These are phyloP conservation scores for Silene latifolia DNA, from an alignment of 148 eudicot species.

Conservation along the genomic window DNA sequence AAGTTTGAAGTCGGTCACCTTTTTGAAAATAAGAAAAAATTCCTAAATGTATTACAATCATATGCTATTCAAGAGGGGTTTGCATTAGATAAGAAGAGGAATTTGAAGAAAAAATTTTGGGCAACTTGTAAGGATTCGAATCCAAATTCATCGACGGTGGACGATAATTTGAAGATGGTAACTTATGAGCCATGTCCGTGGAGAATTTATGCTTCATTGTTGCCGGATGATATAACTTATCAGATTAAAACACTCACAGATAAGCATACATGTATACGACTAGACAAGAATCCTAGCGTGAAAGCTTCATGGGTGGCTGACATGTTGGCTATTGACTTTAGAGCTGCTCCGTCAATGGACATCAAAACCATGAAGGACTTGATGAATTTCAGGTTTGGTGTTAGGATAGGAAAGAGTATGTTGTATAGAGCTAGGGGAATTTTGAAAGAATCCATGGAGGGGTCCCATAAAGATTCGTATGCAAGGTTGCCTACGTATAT, in stretches of 20 bases:
- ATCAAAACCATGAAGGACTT: not conserved
- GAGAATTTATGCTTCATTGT: too few species aligned
- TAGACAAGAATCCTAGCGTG: too few species aligned
- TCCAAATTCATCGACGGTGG: too few species aligned
- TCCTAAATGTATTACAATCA: too few species aligned
- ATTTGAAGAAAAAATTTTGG: not conserved
- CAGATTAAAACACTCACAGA: not conserved
- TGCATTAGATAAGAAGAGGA: too few species aligned
- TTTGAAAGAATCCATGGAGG: not conserved
- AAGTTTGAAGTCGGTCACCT: too few species aligned
- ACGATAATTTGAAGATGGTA: too few species aligned
- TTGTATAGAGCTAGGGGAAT: too few species aligned
- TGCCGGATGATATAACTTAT: not conserved
- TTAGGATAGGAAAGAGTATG: not conserved
- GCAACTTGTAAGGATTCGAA: not conserved
- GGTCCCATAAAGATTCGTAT: conserved; percentile 8
- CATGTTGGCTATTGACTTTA: not conserved
- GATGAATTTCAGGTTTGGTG: not conserved
- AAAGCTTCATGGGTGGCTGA: not conserved
- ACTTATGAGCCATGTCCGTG: too few species aligned
- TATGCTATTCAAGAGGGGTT: too few species aligned
- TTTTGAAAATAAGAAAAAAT: too few species aligned
- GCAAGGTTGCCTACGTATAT: not conserved
- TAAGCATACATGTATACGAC: not conserved
- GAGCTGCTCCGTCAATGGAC: not conserved